Evolutionary conservation across 306 rosid species (phyloP).

Genomic region (Dicorynia guianensis): DNA sequence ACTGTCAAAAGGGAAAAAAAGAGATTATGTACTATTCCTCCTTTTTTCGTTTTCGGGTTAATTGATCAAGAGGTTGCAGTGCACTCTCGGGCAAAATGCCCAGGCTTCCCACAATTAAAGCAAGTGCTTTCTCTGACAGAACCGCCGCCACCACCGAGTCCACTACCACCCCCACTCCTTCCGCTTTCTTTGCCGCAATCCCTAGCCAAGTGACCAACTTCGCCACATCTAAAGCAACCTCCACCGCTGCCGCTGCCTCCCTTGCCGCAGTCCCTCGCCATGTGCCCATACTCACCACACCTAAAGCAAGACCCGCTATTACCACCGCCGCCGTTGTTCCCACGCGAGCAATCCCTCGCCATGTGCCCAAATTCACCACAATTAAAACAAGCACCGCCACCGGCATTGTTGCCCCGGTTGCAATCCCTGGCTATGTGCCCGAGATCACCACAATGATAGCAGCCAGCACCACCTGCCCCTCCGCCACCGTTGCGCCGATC

Average conservation of each 20-base stretch:
- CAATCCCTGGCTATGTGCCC: constrained; percentile 74
- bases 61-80: constrained; percentile 37
- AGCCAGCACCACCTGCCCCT: constrained; percentile 55
- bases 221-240: constrained; percentile 57
- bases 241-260: constrained; percentile 33
- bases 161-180: constrained; percentile 32
- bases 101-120: constrained; percentile 61
- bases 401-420: constrained; percentile 24
- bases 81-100: constrained; percentile 70
- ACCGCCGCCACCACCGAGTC: constrained; percentile 19
- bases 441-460: constrained; percentile 60
- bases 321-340: constrained; percentile 39
- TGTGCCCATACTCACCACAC: constrained; percentile 55
- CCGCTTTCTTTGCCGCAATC: constrained; percentile 51
- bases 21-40: constrained; percentile 56
- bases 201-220: constrained; percentile 61
- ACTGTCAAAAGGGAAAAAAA: neutral
- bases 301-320: constrained; percentile 46
- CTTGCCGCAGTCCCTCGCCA: constrained; percentile 53
- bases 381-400: constrained; percentile 51
- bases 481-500: constrained; percentile 60
- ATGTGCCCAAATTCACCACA: constrained; percentile 68
- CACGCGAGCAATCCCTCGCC: constrained; percentile 64
- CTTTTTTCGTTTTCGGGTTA: constrained; percentile 26
- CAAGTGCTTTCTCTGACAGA: constrained; percentile 39